These are phyloP conservation scores for Solanum medicagineum DNA, from an alignment of 257 asterid genomes.

Conservation along the genomic window DNA sequence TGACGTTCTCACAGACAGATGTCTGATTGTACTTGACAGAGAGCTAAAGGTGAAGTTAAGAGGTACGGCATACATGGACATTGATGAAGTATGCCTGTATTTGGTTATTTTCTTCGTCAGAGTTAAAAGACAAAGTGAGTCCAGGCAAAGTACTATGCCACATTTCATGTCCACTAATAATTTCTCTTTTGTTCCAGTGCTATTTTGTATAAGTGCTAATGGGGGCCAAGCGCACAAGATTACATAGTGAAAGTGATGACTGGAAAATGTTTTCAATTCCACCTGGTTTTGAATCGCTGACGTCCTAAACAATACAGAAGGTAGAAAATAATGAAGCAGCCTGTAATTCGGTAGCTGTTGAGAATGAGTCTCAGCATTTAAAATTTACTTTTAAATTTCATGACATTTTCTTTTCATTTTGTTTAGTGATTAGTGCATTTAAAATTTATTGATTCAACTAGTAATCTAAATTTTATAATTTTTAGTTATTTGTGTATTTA, in stretches of 20 bases:
- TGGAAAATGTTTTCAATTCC: constrained; percentile 33
- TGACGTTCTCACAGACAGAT: background rate
- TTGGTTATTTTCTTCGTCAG: background rate
- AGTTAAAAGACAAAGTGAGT: background rate
- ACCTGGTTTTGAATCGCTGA: constrained; percentile 70
- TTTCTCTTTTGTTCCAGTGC: background rate
- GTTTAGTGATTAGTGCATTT: no score
- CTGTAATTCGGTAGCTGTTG: constrained; percentile 7
- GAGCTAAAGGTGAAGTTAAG: background rate
- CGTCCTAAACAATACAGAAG: constrained; percentile 42
- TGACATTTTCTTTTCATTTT: no score
- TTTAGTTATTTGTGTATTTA: background rate
- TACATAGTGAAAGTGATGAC: background rate
- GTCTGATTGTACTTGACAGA: background rate
- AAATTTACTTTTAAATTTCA: no score
- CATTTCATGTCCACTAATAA: no score
- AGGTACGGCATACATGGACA: background rate
- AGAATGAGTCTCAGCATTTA: background rate
- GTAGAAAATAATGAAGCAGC: constrained; percentile 7
- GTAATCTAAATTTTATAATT: background rate
- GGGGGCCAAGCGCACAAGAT: constrained; percentile 21
- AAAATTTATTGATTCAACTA: background rate
- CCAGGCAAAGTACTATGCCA: background rate
- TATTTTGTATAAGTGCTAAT: constrained; percentile 35
- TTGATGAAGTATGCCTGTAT: background rate